Percentiles rank a stretch among this genome's conserved stretches.
Evolutionary conservation across 1,139 yeast genomes (phyloP).

Genomic region (Groenewaldozyma sp.): DNA sequence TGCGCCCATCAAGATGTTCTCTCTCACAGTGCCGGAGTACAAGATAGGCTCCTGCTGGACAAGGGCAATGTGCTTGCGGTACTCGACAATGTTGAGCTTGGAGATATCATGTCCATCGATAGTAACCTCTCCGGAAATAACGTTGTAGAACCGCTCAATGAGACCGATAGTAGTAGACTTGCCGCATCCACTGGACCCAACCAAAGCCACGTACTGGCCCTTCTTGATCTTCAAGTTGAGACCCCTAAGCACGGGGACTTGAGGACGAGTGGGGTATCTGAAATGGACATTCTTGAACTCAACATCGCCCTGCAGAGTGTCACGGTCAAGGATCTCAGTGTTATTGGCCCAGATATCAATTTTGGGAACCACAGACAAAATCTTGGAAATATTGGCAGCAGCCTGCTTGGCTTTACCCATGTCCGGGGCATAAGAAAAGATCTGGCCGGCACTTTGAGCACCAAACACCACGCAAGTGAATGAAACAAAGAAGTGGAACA

Average conservation of each 20-base stretch:
- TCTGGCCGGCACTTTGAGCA: slow-evolving; percentile 76
- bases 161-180: slow-evolving; percentile 87
- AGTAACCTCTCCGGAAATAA: slow-evolving; percentile 51
- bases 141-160: slow-evolving; percentile 71
- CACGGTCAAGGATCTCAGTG: slow-evolving; percentile 40
- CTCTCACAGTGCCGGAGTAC: slow-evolving; percentile 80
- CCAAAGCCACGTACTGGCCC: slow-evolving; percentile 87
- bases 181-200: slow-evolving; percentile 94
- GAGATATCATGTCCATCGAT: slow-evolving; percentile 65
- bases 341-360: slow-evolving; percentile 44
- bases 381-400: slow-evolving; percentile 68
- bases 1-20: slow-evolving; percentile 72
- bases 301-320: slow-evolving; percentile 43
- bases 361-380: slow-evolving; percentile 55
- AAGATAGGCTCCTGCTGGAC: slow-evolving; percentile 81
- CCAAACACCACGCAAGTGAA: slow-evolving; percentile 59
- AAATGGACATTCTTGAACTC: slow-evolving; percentile 58
- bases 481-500: slow-evolving; percentile 31
- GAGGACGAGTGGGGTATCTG: slow-evolving; percentile 77
- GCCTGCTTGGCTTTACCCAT: slow-evolving; percentile 41
- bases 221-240: slow-evolving; percentile 56
- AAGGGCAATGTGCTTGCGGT: slow-evolving; percentile 66
- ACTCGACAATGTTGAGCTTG: slow-evolving; percentile 61
- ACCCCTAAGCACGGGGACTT: slow-evolving; percentile 59
- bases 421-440: slow-evolving; percentile 83